Evolutionary conservation across 2,329 filamentous ascomycete genomes (phyloP), one percentile per base, ranked within the genome.

Genomic region (Claviceps lovelessii): DNA sequence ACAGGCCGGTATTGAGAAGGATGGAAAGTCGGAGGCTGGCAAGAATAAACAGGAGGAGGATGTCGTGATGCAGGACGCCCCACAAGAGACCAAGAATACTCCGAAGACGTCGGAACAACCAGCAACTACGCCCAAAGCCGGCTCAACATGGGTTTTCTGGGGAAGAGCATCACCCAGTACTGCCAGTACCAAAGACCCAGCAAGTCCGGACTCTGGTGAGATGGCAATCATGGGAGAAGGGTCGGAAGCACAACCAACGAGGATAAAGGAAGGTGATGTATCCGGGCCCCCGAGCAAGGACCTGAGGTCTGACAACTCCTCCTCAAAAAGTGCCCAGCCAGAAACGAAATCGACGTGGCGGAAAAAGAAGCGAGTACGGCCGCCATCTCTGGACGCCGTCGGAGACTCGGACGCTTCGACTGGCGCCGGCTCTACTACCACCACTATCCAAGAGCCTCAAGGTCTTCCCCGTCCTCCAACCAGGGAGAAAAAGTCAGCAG

Each of bases 91-190:
- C 1, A 65, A 67, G 7, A 55, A 65, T 23, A 23, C 39, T 10
- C 5, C 48, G 2, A 46, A 37, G 17, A 9, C 54, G 65, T 15
- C 62, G 66, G 54, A 65, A 61, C 58, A 69, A 54, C 58, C 68
- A 54, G 62, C 64, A 9, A 62, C 69, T 1, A 63, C 68, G n/a
- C 75, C 75, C 5, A 72, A 76, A 17, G 72, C 74, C 19, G 79
- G 79, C 13, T 85, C 86, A 0, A 86, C 84, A 0, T 91, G 87
- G 87, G 86, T 84, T 0, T 90, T 91, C 60, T 91, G 86, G 86
- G 88, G 84, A 15, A 79, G 76, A 49, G 81, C 84, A 59, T 68
- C 73, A 1, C 65, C 71, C 8, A 72, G 68, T 45, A 60, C 67
- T 10, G 62, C 61, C 4, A 64, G 62, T 0, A 70, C 70, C 51